Base-by-base conservation (phyloP, 2,329 filamentous ascomycete genomes). In the Cadophora malorum region DNA sequence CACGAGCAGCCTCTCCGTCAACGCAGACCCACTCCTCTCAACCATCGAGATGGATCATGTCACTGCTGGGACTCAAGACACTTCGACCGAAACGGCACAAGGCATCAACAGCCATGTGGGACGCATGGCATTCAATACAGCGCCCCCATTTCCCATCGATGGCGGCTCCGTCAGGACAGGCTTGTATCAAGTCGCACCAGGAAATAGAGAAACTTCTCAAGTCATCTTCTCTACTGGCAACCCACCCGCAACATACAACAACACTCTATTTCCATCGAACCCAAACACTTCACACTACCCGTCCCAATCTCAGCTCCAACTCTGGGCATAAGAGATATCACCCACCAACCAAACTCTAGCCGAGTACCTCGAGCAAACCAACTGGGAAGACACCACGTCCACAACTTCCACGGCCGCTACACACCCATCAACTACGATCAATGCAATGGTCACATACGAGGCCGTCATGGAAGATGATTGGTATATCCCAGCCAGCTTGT, bases 281-380 rank as follows among this genome's bases (percentile, higher is more conserved):
- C 28, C 28, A 28, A 5, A 28, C 28, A 28, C 47, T n/a, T 25
- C 33, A 55, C 45, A 49, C 6, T 28, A 28, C 28, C 28, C 28
- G 5, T 21, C 45, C 7, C 25, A 66, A 31, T 61, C 23, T 49
- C 64, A 66, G 41, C 56, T 56, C 14, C 56, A 66, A 10, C 9
- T 16, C 31, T 66, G 64, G 64, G 19, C 31, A 9, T 62, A 62
- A 38, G 64, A 66, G 35, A 62, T 49, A 10, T 56, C 50, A 4
- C 23, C 21, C 31, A 10, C 4, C 31, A 56, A 56, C 12, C 33
- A 55, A 25, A 64, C 62, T 31, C 35, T 64, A 14, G 53, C 35
- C 6, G 50, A 64, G 62, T 33, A 31, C 14, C 14, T 64, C 10
- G 50, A 64, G 35, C 33, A 55, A 41, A 41, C 5, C 21, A 64